Base-by-base conservation (phyloP, 1,139 yeast species). In the Protomyces arabidopsidicola region DNA sequence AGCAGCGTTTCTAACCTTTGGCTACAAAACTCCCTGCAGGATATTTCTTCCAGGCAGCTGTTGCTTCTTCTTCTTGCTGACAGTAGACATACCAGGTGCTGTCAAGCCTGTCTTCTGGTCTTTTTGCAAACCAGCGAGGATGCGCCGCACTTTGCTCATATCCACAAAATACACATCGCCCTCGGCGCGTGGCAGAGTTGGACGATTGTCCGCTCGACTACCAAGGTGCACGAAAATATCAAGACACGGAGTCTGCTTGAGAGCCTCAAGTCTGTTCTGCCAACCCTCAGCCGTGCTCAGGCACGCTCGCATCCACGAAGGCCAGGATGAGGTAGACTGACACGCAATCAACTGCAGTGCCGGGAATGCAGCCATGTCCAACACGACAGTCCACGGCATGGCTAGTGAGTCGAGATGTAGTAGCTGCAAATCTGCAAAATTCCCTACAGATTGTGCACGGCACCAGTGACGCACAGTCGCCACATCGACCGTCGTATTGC, bases 391-490 rank as follows among this genome's bases (percentile, higher is more conserved):
- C 22, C 20, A 18, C 9, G 48, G 48, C 48, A 42, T 10, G 22
- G 20, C 22, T 10, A 42, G 5, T 2, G 34, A 22, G 8, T 56
- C 56, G 36, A 58, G 53, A 27, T 58, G 45, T 14, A 58, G 27
- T 6, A 58, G 5, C 6, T 53, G 18, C 3, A 58, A 52, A 31
- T 22, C 31, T 12, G 53, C 34, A 31, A 58, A 58, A 3, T 45
- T 31, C n/a, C 42, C 52, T 5, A 53, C 62, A 18, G 56, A 51
- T n/a, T 58, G 50, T 14, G 62, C 42, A 6, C 62, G 45, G 2
- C 56, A 34, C 62, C 62, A 58, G 27, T 58, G 62, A 6, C 35
- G 27, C 34, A 58, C 45, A 3, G 53, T 58, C 34, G 31, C 27
- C 12, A 35, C 56, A 18, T 35, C 39, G 22, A 58, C 42, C 24